Base-by-base conservation (phyloP, 2,329 filamentous ascomycete species). In the Aspergillus glaucus region DNA sequence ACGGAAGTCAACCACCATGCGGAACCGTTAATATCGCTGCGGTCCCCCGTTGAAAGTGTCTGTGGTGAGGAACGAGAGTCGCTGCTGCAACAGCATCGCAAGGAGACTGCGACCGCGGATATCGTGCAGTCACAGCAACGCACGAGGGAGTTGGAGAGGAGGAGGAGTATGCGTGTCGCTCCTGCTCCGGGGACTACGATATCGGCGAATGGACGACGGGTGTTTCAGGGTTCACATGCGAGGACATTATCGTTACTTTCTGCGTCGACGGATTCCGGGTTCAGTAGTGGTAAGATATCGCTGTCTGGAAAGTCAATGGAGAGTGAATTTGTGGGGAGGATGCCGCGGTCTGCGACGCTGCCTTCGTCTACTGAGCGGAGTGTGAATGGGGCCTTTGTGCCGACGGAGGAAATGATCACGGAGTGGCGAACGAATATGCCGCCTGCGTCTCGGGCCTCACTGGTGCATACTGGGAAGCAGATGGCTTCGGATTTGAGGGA, bases 401-500 rank as follows among this genome's bases (percentile, higher is more conserved):
- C 26, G 53, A 64, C 66, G 14, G 67, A 69, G 48, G 66, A 72
- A 46, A 53, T 70, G 46, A 61, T 66, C 14, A 56, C 65, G 3
- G 63, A 68, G 53, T 72, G 69, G 66, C 68, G 66, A 30, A 69
- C 64, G 44, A 71, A 67, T n/a, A 60, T 73, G 54, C 71, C 67
- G 6, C 64, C 70, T 6, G 64, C 74, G 9, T 71, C 75, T 24
- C 69, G 74, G 14, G 79, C 81, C 41, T 66, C 71, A n/a, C 63
- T 82, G 37, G 65, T 82, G 50, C 74, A 69, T 60, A 80, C 72
- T 47, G 74, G 75, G 50, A 90, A 90, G 64, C 88, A 93, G 67
- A 85, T 95, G 68, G 87, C 91, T 14, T 86, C 88, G 51, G 93
- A 96, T 69, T 84, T 98, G 67, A 88, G 85, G 65, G 82, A 93